phyloP scores from a whole-genome alignment of 805 yeast genomes.

The Ogataea glucozyma region DNA sequence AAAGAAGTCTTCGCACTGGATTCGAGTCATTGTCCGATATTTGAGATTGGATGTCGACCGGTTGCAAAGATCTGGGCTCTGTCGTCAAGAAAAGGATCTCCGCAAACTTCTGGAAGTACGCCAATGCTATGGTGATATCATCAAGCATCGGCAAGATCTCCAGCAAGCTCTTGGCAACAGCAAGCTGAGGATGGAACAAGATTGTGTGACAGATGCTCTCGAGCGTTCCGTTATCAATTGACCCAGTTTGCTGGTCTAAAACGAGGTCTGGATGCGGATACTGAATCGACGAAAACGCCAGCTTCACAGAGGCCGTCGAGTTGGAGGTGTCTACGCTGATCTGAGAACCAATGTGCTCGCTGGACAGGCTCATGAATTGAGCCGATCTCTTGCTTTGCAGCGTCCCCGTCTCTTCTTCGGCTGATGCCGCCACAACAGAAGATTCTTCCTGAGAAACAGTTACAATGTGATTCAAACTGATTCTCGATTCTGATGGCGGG shows the following conservation, averaged over 20 bases:
- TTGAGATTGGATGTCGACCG: conserved; percentile 4
- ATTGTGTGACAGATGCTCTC: conserved; percentile 80
- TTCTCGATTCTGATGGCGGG: background rate
- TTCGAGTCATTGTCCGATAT: conserved; percentile 7
- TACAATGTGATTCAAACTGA: background rate
- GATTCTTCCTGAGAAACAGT: conserved; percentile 1
- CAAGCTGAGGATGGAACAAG: conserved; percentile 48
- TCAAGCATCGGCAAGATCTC: conserved; percentile 57
- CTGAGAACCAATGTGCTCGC: conserved; percentile 19
- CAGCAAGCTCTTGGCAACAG: conserved; percentile 43
- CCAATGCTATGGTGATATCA: conserved; percentile 45
- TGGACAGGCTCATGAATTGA: conserved; percentile 10
- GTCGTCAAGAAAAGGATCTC: conserved; percentile 20
- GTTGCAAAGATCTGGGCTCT: conserved; percentile 1
- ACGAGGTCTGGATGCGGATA: conserved; percentile 66
- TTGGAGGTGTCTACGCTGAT: conserved; percentile 16
- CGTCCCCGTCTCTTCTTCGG: conserved; percentile 7
- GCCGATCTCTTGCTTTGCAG: conserved; percentile 6
- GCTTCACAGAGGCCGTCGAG: conserved; percentile 14
- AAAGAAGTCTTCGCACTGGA: conserved; percentile 41
- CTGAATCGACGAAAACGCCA: conserved; percentile 39
- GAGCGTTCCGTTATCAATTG: conserved; percentile 51
- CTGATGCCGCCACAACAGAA: conserved; percentile 1
- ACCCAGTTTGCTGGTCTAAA: conserved; percentile 48
- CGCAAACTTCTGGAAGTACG: conserved; percentile 39